phyloP scores from a whole-genome alignment of 495 filamentous ascomycete genomes.

The Hyaloscypha bicolor region DNA sequence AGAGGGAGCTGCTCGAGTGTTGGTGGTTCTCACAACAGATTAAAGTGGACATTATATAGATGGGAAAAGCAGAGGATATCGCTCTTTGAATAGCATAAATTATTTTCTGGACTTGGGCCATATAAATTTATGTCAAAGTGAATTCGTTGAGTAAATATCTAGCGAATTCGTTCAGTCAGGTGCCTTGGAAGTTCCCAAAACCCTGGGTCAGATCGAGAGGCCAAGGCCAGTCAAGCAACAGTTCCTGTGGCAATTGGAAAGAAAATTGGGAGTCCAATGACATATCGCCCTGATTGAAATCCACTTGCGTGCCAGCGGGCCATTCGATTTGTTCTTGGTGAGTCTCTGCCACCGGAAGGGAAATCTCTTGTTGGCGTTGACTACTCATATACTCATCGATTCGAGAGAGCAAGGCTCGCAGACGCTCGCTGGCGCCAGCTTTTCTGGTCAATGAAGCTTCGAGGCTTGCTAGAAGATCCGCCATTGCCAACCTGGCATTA shows the following conservation, averaged over 20 bases:
- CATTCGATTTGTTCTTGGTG: not conserved
- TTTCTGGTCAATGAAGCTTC: conserved; percentile 44
- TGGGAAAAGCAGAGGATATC: too few relatives aligned
- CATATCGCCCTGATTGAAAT: not conserved
- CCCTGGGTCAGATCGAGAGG: conserved; percentile 19
- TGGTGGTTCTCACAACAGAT: too few relatives aligned
- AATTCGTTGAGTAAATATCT: too few relatives aligned
- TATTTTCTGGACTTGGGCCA: too few relatives aligned
- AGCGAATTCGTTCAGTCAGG: too few relatives aligned
- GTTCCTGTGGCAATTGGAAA: conserved; percentile 18
- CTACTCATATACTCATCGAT: conserved; percentile 53
- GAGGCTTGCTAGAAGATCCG: conserved; percentile 48
- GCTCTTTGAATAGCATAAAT: too few relatives aligned
- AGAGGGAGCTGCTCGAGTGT: too few relatives aligned
- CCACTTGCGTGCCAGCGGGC: not conserved
- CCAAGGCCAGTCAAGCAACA: conserved; percentile 19
- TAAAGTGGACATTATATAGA: too few relatives aligned
- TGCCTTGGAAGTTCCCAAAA: conserved; percentile 15
- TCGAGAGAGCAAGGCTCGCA: conserved; percentile 46
- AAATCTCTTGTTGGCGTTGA: conserved; percentile 27
- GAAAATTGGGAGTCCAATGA: conserved; percentile 8
- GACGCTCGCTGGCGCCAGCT: conserved; percentile 42
- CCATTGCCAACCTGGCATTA: conserved; percentile 42
- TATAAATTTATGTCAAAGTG: too few relatives aligned
- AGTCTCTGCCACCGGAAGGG: not conserved